Evolutionary conservation across 2,329 filamentous ascomycete species (phyloP), one percentile per base, ranked within the genome.

Genomic region (Zasmidium citrigriseum): DNA sequence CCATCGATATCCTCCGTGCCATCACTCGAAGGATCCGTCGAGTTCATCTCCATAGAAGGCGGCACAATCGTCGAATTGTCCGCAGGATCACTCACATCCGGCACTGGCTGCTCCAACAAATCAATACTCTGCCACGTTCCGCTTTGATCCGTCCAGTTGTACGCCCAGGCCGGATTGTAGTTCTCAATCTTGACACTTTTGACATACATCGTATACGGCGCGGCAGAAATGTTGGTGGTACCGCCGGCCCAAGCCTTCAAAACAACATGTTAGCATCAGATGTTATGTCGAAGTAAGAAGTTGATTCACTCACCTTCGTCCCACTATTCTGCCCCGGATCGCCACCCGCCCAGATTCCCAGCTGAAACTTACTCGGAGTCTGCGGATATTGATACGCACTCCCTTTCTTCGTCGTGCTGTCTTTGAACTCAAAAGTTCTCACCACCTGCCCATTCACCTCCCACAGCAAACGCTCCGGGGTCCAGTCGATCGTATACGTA

Each of bases 401-500:
- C 5, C 47, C 47, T 12, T 25, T 25, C 9, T 23, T 29, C 41
- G 44, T 46, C 34, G 52, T 55, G 9, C 24, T 51, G 5, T 50
- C 16, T 22, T 27, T 49, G 24, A 29, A 29, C 16, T 45, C 18
- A 25, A 82, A 76, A 3, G 77, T 80, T 59, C 83, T 81, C 20
- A 80, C 70, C 29, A 74, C 67, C 4, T 62, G 63, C 58, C 77
- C 78, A 67, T 86, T 79, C 55, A 93, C 85, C 66, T 80, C 83
- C 82, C 85, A 91, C 60, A 85, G 80, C 12, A 91, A 74, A 59
- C 78, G 75, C 1, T 87, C 83, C 63, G 83, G 77, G 14, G 86
- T 90, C 89, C 89, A 91, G 61, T 84, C 78, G 25, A 84, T 80
- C 20, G 87, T 89, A 75, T 89, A 90, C 56, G 80, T 88, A 79